Base-by-base conservation (phyloP, 1,284 basidiomycete genomes). In the Marasmius fiardii region DNA sequence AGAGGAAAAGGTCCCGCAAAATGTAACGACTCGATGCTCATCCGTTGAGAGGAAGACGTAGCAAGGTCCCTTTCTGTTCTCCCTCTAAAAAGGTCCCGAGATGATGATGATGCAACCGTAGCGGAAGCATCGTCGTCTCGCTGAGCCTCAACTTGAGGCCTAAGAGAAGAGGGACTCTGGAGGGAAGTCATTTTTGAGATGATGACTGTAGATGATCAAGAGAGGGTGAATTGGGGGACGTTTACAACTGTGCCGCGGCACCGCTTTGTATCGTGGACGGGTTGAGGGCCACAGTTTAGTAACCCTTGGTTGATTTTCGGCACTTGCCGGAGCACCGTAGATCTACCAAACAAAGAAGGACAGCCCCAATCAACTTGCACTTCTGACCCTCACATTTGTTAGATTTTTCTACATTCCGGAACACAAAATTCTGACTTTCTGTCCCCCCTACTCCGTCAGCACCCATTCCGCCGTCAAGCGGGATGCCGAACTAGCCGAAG, bases 171-270 rank as follows among this genome's bases (percentile, higher is more conserved):
- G 7, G 24, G 28, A 31, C 23, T 23, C 10, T 23, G n/a, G 31
- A 49, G 26, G 26, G 26, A 26, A 33, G 31, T 20, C 47, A 49
- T 49, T 18, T 16, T 47, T 26, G 47, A 26, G 47, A 41, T 41
- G 39, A 41, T 41, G 39, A n/a, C n/a, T 49, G 47, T 31, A 28
- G 47, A 49, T 49, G 47, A 31, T 49, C 18, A 31, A 49, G 31
- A 31, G 26, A 31, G 47, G 26, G 24, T n/a, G 31, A 49, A 31
- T 16, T 1, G 47, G 20, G 7, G 43, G 43, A 7, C 11, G 23
- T n/a, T n/a, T n/a, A n/a, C n/a, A n/a, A 31, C 47, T 26, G 47
- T 18, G 23, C 47, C 23, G 28, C 47, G 47, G 47, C 47, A 49
- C 47, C 47, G 47, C 47, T 49, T 49, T 45, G 12, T 49, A 41